Conservation (phyloP, 495 filamentous ascomycete genomes). For the Platismatia glauca region DNA sequence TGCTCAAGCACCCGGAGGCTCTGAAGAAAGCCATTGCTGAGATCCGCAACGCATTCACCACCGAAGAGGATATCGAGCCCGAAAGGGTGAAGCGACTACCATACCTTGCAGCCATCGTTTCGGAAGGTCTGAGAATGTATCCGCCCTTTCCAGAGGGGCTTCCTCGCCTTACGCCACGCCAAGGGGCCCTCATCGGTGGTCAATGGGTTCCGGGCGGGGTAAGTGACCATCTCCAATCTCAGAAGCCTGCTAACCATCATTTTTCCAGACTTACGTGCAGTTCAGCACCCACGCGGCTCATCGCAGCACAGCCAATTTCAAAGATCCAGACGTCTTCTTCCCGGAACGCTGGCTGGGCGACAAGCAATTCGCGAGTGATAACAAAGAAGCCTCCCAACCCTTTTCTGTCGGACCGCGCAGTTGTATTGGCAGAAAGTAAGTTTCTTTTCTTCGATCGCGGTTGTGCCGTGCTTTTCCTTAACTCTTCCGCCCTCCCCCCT, state of each 20-base stretch:
- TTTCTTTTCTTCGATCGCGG: background rate
- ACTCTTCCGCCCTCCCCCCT: background rate
- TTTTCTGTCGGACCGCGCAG: constrained; percentile 37
- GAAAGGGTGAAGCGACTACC: constrained; percentile 7
- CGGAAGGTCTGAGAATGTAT: constrained; percentile 38
- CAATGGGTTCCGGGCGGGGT: constrained; percentile 12
- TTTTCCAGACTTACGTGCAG: constrained; percentile 7
- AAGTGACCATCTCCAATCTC: background rate
- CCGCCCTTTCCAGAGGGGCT: constrained; percentile 29
- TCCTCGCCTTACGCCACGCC: constrained; percentile 12
- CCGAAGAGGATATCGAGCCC: constrained; percentile 32
- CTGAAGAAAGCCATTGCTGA: constrained; percentile 30
- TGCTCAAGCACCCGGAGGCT: constrained; percentile 23
- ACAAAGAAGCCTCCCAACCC: constrained; percentile 34
- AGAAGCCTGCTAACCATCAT: background rate
- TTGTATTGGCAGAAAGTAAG: constrained; percentile 38
- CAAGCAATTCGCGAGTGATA: constrained; percentile 29
- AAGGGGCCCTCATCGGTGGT: constrained; percentile 5
- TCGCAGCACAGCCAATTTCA: constrained; percentile 26
- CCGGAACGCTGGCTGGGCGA: constrained; percentile 41
- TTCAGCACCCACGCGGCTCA: constrained; percentile 11
- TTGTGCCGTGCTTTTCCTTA: background rate
- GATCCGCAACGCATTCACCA: constrained; percentile 37
- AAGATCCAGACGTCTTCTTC: constrained; percentile 30
- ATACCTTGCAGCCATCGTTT: constrained; percentile 30